phyloP scores from a whole-genome alignment of 2,329 filamentous ascomycete species.

The Neonectria magnoliae region DNA sequence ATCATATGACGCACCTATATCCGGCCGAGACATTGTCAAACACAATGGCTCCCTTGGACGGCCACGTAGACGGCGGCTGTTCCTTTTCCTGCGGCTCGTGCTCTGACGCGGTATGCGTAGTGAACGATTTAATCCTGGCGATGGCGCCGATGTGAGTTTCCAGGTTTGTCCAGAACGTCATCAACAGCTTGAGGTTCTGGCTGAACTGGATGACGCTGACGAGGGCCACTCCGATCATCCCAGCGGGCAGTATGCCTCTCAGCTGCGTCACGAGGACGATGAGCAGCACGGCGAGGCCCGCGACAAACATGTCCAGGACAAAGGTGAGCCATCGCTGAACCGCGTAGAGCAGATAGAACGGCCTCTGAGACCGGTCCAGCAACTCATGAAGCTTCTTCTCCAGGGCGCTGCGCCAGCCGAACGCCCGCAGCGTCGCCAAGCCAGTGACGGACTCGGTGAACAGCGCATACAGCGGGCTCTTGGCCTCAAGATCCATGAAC shows the following conservation, averaged over 20 bases:
- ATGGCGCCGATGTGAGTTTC: constrained; percentile 44
- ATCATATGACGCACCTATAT: constrained; percentile 19
- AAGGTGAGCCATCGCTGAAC: constrained; percentile 41
- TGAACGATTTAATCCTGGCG: constrained; percentile 36
- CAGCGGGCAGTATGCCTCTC: constrained; percentile 19
- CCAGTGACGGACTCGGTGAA: constrained; percentile 60
- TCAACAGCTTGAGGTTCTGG: constrained; percentile 42
- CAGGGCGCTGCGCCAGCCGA: constrained; percentile 55
- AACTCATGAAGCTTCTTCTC: constrained; percentile 46
- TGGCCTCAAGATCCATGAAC: constrained; percentile 62
- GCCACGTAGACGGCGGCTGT: constrained; percentile 77
- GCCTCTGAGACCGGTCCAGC: constrained; percentile 56
- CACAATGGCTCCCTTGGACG: constrained; percentile 79
- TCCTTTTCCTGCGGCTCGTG: constrained; percentile 28
- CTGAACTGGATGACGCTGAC: constrained; percentile 45
- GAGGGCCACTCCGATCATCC: constrained; percentile 39
- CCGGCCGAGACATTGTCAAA: constrained; percentile 67
- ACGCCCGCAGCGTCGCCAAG: constrained; percentile 59
- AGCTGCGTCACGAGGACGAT: constrained; percentile 32
- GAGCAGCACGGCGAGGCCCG: constrained; percentile 31
- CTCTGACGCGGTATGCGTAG: constrained; percentile 23
- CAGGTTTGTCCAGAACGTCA: constrained; percentile 46
- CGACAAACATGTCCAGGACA: constrained; percentile 39
- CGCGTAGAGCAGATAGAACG: constrained; percentile 55
- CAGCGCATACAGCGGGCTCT: constrained; percentile 59